These are phyloP conservation scores for Priceomyces carsonii DNA, from an alignment of 805 yeast genomes.

Conservation along the genomic window DNA sequence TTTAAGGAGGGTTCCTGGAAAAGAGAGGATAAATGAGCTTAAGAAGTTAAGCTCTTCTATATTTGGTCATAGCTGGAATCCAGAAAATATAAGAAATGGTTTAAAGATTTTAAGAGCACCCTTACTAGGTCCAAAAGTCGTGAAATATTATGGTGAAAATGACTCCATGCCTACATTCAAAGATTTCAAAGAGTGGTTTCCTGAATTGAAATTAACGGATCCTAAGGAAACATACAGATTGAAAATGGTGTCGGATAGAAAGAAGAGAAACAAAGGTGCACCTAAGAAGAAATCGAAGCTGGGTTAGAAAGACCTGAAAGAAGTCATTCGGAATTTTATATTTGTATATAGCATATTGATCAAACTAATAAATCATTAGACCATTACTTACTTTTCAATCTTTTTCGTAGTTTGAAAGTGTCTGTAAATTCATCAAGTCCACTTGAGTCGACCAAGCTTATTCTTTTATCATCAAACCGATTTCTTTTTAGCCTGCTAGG, in stretches of 20 bases:
- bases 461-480: slow-evolving; percentile 6
- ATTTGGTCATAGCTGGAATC: slow-evolving; percentile 72
- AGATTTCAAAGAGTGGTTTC: slow-evolving; percentile 56
- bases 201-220: slow-evolving; percentile 54
- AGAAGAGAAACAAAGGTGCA: slow-evolving; percentile 87
- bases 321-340: neutral
- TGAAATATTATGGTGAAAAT: slow-evolving; percentile 69
- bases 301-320: neutral
- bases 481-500: slow-evolving; percentile 9
- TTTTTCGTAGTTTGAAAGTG: slow-evolving; percentile 22
- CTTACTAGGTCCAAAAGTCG: slow-evolving; percentile 70
- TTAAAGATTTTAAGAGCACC: slow-evolving; percentile 66
- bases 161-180: slow-evolving; percentile 64
- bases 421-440: slow-evolving; percentile 27
- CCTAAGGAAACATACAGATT: slow-evolving; percentile 72
- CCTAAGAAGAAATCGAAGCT: slow-evolving; percentile 62
- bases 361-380: neutral
- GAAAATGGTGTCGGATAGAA: slow-evolving; percentile 60
- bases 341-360: neutral
- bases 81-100: slow-evolving; percentile 66
- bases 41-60: slow-evolving; percentile 63
- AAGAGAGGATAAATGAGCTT: slow-evolving; percentile 53
- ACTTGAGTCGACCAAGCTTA: slow-evolving; percentile 7
- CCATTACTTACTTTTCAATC: slow-evolving; percentile 8
- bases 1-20: slow-evolving; percentile 40